These are phyloP conservation scores for Pseudocercospora ulei DNA, from an alignment of 2,329 filamentous ascomycete genomes.

Conservation along the genomic window DNA sequence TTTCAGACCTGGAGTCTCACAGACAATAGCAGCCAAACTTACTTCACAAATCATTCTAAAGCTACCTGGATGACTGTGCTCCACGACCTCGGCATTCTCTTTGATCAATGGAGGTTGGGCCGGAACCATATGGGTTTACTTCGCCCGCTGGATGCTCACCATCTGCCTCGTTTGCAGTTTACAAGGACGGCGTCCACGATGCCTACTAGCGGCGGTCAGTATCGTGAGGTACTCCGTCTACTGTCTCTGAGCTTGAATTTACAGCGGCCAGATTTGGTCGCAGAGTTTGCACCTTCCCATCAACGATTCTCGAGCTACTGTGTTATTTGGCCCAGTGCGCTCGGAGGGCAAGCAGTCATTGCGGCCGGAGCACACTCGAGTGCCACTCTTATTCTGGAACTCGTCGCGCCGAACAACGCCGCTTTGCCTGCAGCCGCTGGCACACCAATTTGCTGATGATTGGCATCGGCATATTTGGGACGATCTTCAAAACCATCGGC, in stretches of 20 bases:
- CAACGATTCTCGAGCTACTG: conserved; percentile 19
- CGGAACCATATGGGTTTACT: conserved; percentile 19
- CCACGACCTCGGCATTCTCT: conserved; percentile 14
- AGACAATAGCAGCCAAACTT: conserved; percentile 12
- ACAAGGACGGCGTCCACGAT: conserved; percentile 28
- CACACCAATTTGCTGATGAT: conserved; percentile 21
- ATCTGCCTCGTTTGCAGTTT: conserved; percentile 21
- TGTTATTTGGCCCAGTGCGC: conserved; percentile 14
- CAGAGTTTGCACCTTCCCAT: conserved; percentile 23
- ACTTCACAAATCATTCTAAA: conserved; percentile 11
- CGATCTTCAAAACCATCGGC: conserved; percentile 21
- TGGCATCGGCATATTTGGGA: conserved; percentile 13
- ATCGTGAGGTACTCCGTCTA: not conserved
- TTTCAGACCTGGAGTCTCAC: too few species aligned
- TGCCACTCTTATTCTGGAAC: conserved; percentile 7
- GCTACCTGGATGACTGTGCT: conserved; percentile 25
- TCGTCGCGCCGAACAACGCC: conserved; percentile 10
- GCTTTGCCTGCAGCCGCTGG: conserved; percentile 16
- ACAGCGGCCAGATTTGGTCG: conserved; percentile 8
- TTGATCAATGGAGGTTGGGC: conserved; percentile 25
- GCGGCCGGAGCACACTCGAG: conserved; percentile 7
- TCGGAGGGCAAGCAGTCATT: conserved; percentile 14
- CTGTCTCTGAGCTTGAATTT: not conserved
- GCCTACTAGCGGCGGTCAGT: conserved; percentile 27
- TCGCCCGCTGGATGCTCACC: conserved; percentile 19